Conservation (phyloP, 106 monocot species). For the Acorus gramineus region DNA sequence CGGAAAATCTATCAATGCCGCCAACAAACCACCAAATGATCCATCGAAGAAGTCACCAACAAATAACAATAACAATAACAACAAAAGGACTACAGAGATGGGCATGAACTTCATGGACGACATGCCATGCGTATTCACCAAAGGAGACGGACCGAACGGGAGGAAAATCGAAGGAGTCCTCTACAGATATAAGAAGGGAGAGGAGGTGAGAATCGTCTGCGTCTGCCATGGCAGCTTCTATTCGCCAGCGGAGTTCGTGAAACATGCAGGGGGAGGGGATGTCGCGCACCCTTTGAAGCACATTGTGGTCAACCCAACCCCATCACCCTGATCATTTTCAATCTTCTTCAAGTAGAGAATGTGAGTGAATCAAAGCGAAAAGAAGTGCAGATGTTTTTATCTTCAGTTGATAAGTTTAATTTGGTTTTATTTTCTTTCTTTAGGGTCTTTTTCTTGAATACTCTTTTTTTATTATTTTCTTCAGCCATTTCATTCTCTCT, state of each 20-base stretch:
- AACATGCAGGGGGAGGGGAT: slow-evolving; percentile 52
- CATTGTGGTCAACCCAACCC: slow-evolving; percentile 31
- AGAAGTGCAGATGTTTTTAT: no score
- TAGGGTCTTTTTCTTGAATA: no score
- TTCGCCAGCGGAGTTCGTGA: slow-evolving; percentile 60
- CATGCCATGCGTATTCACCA: slow-evolving; percentile 55
- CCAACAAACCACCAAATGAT: neutral
- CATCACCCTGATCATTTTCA: slow-evolving; percentile 6
- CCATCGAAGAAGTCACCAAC: no score
- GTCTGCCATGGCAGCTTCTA: slow-evolving; percentile 49
- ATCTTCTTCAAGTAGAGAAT: no score
- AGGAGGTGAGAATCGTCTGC: slow-evolving; percentile 16
- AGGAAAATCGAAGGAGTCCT: slow-evolving; percentile 41
- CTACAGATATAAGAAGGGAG: slow-evolving; percentile 42
- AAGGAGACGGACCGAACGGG: slow-evolving; percentile 31
- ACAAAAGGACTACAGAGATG: slow-evolving; percentile 5
- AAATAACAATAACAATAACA: neutral
- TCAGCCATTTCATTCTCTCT: no score
- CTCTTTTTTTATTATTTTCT: no score
- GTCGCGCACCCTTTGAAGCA: slow-evolving; percentile 36
- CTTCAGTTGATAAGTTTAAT: no score
- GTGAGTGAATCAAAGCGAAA: no score
- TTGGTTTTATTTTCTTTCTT: no score
- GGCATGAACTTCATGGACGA: slow-evolving; percentile 30
- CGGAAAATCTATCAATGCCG: neutral